A percentile compares a stretch with the other conserved stretches of the same genome.
Evolutionary conservation across 495 filamentous ascomycete genomes (phyloP).

Genomic region (Penicillium lagena): DNA sequence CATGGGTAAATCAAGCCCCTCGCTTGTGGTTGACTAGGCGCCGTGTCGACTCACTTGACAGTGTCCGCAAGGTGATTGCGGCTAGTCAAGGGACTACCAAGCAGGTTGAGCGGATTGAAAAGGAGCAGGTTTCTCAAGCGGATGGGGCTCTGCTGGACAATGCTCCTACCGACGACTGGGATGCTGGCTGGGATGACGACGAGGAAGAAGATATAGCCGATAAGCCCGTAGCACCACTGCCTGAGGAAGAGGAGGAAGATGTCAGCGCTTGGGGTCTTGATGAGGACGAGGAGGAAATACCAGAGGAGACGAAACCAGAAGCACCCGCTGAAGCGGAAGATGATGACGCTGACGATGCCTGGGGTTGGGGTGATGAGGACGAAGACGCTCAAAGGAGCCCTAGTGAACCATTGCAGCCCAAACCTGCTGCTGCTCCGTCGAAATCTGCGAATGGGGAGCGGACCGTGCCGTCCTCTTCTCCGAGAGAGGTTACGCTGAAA

Average conservation of each 20-base stretch:
- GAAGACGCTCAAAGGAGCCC: conserved; percentile 22
- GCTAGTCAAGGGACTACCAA: conserved; percentile 55
- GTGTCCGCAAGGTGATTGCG: conserved; percentile 61
- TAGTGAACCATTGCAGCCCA: conserved; percentile 6
- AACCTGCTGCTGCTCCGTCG: conserved; percentile 1
- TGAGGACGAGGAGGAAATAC: conserved; percentile 35
- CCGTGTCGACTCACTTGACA: conserved; percentile 67
- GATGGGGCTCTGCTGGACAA: conserved; percentile 58
- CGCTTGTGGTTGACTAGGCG: conserved; percentile 82
- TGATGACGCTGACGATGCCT: conserved; percentile 53
- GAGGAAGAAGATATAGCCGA: conserved; percentile 37
- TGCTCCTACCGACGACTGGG: conserved; percentile 64
- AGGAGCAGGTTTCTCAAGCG: conserved; percentile 61
- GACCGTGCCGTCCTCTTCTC: conserved; percentile 9
- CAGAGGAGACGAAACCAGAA: conserved; percentile 17
- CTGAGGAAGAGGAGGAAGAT: conserved; percentile 52
- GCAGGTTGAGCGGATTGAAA: conserved; percentile 77
- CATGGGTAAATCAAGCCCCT: conserved; percentile 76
- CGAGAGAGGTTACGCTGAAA: conserved; percentile 66
- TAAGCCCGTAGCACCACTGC: conserved; percentile 7
- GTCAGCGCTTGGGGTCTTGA: conserved; percentile 60
- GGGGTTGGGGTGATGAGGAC: conserved; percentile 67
- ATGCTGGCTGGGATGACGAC: conserved; percentile 64
- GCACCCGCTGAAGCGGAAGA: conserved; percentile 19
- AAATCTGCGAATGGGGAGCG: conserved; percentile 12